Conservation (phyloP, 495 filamentous ascomycete genomes). For the Pyrenopolyporus hunteri region DNA sequence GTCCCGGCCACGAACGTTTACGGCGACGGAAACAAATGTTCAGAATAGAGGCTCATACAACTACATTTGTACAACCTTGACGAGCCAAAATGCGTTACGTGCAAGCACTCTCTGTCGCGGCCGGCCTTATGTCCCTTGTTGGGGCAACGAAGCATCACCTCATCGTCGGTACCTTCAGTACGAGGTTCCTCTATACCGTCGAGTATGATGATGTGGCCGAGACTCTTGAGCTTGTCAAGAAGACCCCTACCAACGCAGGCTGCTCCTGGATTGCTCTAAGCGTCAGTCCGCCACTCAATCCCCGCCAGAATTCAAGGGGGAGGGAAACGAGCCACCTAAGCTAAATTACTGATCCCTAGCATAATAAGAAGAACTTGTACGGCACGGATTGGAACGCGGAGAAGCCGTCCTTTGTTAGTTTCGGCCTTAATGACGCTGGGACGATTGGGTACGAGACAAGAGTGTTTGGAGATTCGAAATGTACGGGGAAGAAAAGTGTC, state of each 20-base stretch:
- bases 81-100: constrained; percentile 1
- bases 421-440: constrained; percentile 59
- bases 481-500: constrained; percentile 37
- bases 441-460: constrained; percentile 68
- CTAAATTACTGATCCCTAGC: no score
- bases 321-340: no score
- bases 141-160: constrained; percentile 32
- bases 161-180: constrained; percentile 38
- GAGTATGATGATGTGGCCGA: constrained; percentile 44
- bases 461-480: constrained; percentile 66
- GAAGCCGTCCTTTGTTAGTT: constrained; percentile 40
- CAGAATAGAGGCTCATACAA: background rate
- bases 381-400: constrained; percentile 37
- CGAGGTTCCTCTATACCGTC: constrained; percentile 39
- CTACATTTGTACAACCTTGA: background rate
- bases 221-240: constrained; percentile 26
- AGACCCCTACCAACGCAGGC: constrained; percentile 26
- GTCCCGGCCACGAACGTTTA: background rate
- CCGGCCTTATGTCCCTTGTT: constrained; percentile 1
- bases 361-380: constrained; percentile 47
- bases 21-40: background rate
- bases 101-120: background rate
- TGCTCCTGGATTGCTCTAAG: constrained; percentile 47
- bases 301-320: no score
- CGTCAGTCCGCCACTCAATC: no score